Conservation (phyloP, 352 stramenopile genomes). For the Phytophthora rubi region DNA sequence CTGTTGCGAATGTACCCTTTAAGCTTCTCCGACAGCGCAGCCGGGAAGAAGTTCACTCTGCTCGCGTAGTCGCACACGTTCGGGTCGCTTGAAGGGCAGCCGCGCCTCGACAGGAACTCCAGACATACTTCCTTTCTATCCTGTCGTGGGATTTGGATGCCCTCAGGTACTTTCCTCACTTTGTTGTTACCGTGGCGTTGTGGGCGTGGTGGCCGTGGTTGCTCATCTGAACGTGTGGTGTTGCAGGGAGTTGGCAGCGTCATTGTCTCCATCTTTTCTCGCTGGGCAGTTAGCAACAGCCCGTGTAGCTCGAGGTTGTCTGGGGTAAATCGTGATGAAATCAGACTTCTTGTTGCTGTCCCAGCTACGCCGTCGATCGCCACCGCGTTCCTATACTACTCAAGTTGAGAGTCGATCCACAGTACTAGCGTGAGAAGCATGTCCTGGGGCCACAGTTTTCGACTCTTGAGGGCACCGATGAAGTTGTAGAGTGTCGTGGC, state of each 20-base stretch:
- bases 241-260: not conserved
- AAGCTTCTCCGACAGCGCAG: not conserved
- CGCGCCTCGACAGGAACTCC: not conserved
- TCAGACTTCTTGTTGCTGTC: not conserved
- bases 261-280: not conserved
- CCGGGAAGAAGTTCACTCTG: not conserved
- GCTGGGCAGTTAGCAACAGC: not conserved
- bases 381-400: not conserved
- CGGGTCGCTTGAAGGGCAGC: not conserved
- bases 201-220: not conserved
- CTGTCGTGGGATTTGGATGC: not conserved
- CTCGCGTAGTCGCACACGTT: not conserved
- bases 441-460: not conserved
- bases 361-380: not conserved
- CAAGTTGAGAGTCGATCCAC: not conserved
- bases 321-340: not conserved
- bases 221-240: not conserved
- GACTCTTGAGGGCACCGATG: not conserved
- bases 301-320: not conserved
- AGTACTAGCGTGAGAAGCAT: constrained; percentile 1
- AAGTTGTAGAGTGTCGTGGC: not conserved
- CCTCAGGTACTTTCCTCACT: not conserved
- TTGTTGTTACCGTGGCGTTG: not conserved
- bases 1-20: not conserved
- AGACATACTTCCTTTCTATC: not conserved